Base-by-base conservation (phyloP, 192 early-diverging fungal species). In the Diversispora eburnea region DNA sequence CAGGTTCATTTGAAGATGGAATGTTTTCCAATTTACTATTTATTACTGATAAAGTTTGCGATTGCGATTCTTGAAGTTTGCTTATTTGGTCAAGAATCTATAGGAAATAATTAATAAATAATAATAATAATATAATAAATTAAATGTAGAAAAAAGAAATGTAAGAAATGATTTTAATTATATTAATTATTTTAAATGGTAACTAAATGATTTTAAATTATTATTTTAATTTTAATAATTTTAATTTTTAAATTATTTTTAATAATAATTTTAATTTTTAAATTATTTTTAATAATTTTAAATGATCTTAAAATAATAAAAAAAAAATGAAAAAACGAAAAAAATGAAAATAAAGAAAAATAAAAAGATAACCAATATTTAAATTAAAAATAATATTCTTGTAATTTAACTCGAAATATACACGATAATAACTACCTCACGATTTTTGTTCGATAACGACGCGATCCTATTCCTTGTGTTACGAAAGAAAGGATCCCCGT, bases 41-140 rank as follows among this genome's bases (percentile, higher is more conserved):
- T 64, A 73, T 55, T 19, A 20, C 61, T 33, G 57, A 47, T 42
- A 76, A 43, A 42, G 70, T 52, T 71, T 76, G 75, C 43, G 75
- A 73, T 25, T 72, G 54, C 12, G 70, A 57, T 61, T 76, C 56
- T 4, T 72, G 67, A 54, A 76, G 45, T 25, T 56, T 41, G 39
- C 17, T 76, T n/a, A 76, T 58, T 49, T 71, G 69, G 46, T 76
- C 75, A 46, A 76, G 70, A 20, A 72, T 64, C 75, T 73, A 2
- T 49, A 25, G 12, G 10, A 25, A 25, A n/a, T 42, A 10, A 4
- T 3, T 4, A 41, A 4, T 42, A n/a, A n/a, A 55, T 8, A 42
- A 8, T 39, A 41, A 45, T 15, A 55, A 39, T 19, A 49, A n/a
- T 39, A 15, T 45, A 13, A 67, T 7, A 20, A 33, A 8, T 67